Evolutionary conservation across 1,284 basidiomycete species (phyloP).

Genomic region (Erythrobasidium hasegawianum): DNA sequence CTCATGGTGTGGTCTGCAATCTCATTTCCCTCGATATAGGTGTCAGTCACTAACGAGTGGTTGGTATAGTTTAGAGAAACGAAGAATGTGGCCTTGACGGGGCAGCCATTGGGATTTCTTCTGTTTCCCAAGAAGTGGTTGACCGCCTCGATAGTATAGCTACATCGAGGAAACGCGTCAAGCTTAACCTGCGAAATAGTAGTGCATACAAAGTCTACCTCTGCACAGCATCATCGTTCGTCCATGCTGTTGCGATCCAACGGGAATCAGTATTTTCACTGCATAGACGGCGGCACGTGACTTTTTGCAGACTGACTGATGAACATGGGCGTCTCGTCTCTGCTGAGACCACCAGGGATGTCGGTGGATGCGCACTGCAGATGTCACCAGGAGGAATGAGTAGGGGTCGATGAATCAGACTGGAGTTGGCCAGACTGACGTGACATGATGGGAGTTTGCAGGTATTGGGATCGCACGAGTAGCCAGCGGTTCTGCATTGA

Average conservation of each 20-base stretch:
- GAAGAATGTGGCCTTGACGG: slow-evolving; percentile 69
- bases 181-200: no score
- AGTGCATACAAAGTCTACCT: slow-evolving; percentile 37
- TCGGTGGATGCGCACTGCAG: slow-evolving; percentile 61
- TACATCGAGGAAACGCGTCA: no score
- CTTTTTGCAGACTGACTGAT: slow-evolving; percentile 48
- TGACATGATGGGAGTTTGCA: slow-evolving; percentile 59
- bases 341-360: slow-evolving; percentile 64
- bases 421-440: not conserved
- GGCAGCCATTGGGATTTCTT: slow-evolving; percentile 74
- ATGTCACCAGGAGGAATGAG: not conserved
- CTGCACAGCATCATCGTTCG: slow-evolving; percentile 59
- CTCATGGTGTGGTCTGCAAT: slow-evolving; percentile 64
- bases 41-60: slow-evolving; percentile 63
- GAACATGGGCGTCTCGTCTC: slow-evolving; percentile 67
- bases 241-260: slow-evolving; percentile 28
- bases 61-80: slow-evolving; percentile 68
- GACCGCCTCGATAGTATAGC: slow-evolving; percentile 51
- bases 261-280: slow-evolving; percentile 5
- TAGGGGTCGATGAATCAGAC: not conserved
- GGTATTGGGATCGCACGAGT: slow-evolving; percentile 62
- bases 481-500: slow-evolving; percentile 52
- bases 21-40: slow-evolving; percentile 77
- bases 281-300: not conserved
- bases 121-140: slow-evolving; percentile 68